Conservation (phyloP, 1,139 yeast genomes). For the Lodderomyces metapsilosis region DNA sequence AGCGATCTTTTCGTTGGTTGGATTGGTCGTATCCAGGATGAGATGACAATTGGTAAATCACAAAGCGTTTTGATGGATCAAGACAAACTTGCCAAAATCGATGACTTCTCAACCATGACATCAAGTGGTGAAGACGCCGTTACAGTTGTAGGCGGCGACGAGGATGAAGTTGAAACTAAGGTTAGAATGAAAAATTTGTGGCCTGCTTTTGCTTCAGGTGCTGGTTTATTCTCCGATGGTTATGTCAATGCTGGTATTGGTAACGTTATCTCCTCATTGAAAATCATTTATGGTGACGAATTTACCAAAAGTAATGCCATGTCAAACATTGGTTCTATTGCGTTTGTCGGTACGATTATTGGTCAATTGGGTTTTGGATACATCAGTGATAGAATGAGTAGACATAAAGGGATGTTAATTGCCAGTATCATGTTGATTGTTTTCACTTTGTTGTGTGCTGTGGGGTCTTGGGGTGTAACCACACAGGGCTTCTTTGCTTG, state of each 20-base stretch:
- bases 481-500: conserved; percentile 75
- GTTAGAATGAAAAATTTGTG: conserved; percentile 40
- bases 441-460: conserved; percentile 76
- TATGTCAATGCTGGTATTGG: conserved; percentile 83
- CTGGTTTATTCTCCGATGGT: conserved; percentile 90
- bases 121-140: neutral
- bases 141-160: conserved; percentile 14
- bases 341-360: conserved; percentile 87
- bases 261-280: conserved; percentile 69
- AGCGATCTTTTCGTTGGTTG: conserved; percentile 38
- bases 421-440: conserved; percentile 72
- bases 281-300: conserved; percentile 59
- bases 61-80: conserved; percentile 24
- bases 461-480: conserved; percentile 77
- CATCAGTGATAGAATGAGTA: conserved; percentile 71
- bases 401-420: conserved; percentile 77
- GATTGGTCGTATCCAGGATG: conserved; percentile 23
- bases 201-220: conserved; percentile 87
- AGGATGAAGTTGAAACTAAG: conserved; percentile 13
- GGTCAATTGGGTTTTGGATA: conserved; percentile 83
- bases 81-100: conserved; percentile 14
- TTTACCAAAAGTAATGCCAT: conserved; percentile 66
- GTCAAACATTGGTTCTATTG: conserved; percentile 80
- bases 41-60: conserved; percentile 25
- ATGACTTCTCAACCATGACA: neutral